These are phyloP conservation scores for Thelonectria blattea DNA, from an alignment of 2,329 filamentous ascomycete species.

Conservation along the genomic window DNA sequence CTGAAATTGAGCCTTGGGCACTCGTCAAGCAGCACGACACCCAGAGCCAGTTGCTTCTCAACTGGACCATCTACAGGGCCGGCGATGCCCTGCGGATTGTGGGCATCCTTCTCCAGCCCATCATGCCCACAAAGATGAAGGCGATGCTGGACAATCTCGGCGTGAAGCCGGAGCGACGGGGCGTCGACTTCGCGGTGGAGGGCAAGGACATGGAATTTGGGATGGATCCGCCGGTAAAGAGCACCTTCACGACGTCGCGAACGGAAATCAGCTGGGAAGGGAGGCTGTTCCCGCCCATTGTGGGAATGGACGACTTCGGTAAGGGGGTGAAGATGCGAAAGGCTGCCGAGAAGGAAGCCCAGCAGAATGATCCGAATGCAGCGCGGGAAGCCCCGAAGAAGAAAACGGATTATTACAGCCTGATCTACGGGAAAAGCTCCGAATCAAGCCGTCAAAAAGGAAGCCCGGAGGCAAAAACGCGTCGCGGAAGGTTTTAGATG, in stretches of 20 bases:
- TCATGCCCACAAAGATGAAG: slow-evolving; percentile 81
- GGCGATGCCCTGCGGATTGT: slow-evolving; percentile 79
- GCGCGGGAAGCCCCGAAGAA: no score
- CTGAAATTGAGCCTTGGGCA: slow-evolving; percentile 72
- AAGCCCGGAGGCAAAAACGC: no score
- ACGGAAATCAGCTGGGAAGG: slow-evolving; percentile 35
- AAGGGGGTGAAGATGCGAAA: slow-evolving; percentile 18
- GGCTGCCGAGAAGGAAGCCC: no score
- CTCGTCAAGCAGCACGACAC: slow-evolving; percentile 49
- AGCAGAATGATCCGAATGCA: no score
- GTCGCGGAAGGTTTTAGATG: no score
- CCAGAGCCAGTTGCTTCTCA: slow-evolving; percentile 49
- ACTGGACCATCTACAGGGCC: slow-evolving; percentile 70
- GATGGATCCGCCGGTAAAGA: slow-evolving; percentile 26
- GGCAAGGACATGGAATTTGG: slow-evolving; percentile 77
- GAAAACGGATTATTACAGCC: no score
- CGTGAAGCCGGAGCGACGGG: slow-evolving; percentile 67
- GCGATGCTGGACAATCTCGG: slow-evolving; percentile 79
- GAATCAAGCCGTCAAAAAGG: no score
- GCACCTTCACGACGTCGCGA: background rate
- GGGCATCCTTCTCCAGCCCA: slow-evolving; percentile 87
- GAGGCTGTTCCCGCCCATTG: slow-evolving; percentile 58
- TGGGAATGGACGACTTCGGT: slow-evolving; percentile 22
- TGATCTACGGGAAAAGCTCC: no score
- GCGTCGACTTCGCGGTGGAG: slow-evolving; percentile 65